Evolutionary conservation across 345 rosid genomes (phyloP), one percentile per base, ranked within the genome.

Genomic region (Draba incana): DNA sequence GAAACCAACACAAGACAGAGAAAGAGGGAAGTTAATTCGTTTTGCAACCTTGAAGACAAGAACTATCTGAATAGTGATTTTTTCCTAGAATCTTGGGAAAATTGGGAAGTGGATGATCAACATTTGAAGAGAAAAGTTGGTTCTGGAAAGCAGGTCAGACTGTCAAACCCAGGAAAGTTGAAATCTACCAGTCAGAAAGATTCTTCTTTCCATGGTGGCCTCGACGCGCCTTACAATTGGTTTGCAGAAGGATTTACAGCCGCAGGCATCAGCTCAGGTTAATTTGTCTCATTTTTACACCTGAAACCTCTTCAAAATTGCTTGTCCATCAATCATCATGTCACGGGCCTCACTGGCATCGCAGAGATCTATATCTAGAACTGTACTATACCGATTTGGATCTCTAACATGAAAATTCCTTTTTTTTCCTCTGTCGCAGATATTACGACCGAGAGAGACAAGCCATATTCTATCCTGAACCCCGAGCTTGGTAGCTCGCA

Each of bases 211-310:
- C 60, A 6, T 49, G 82, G 69, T 67, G 59, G 61, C 56, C 28
- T 46, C 60, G 83, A 70, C 42, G 13, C 13, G 13, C 31, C 30
- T 16, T 47, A 54, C 52, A 63, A 50, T 77, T 74, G 74, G 79
- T 74, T 77, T 62, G 68, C 71, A 48, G 77, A 71, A 70, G 86
- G 85, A 55, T 77, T 65, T 73, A 13, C 75, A 33, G 38, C 81
- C 4, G 70, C 55, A 48, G 74, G 75, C 65, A 60, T 37, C 49
- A 67, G 59, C 69, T 60, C 75, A 41, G 77, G 73, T 74, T 20
- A 20, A 20, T 20, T 75, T 56, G 43, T 69, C 60, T 72, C 53
- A 59, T 62, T 65, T 62, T 59, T 12, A 3, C 7, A 6, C 11
- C 48, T 71, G 57, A 62, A 50, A 43, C 64, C 66, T 62, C 76